Evolutionary conservation across 768 basidiomycete genomes (phyloP).

Genomic region (Arthromyces matolae): DNA sequence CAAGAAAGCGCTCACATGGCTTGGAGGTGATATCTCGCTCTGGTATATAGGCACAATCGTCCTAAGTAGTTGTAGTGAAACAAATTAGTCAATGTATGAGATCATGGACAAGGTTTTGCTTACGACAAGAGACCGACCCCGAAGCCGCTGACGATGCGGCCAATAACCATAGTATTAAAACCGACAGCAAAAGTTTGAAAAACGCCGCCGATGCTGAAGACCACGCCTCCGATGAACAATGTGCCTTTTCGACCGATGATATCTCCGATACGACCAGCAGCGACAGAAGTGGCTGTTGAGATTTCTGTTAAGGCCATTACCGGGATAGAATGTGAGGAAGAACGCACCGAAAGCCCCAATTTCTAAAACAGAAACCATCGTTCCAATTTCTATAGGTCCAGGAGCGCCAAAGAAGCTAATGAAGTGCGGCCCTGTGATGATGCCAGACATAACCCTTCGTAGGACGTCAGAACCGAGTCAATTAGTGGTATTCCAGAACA

Average conservation of each 20-base stretch:
- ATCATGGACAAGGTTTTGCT: no score
- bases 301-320: neutral
- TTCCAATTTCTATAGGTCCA: constrained; percentile 62
- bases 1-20: constrained; percentile 47
- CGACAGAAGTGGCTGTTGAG: constrained; percentile 76
- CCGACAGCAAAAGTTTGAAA: constrained; percentile 82
- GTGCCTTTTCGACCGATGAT: constrained; percentile 82
- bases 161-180: constrained; percentile 77
- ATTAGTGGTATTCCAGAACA: neutral
- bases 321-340: neutral
- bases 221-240: constrained; percentile 73
- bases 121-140: constrained; percentile 89
- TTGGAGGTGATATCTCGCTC: constrained; percentile 87
- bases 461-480: neutral
- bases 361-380: constrained; percentile 89
- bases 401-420: constrained; percentile 73
- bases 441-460: constrained; percentile 75
- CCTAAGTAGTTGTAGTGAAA: no score
- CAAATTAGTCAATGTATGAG: no score
- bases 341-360: constrained; percentile 76
- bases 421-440: constrained; percentile 83
- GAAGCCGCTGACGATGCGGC: constrained; percentile 79
- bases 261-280: constrained; percentile 87
- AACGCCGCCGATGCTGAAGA: constrained; percentile 84
- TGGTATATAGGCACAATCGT: constrained; percentile 88